These are phyloP conservation scores for Grosmannia huntii DNA, from an alignment of 2,329 filamentous ascomycete species.

Conservation along the genomic window DNA sequence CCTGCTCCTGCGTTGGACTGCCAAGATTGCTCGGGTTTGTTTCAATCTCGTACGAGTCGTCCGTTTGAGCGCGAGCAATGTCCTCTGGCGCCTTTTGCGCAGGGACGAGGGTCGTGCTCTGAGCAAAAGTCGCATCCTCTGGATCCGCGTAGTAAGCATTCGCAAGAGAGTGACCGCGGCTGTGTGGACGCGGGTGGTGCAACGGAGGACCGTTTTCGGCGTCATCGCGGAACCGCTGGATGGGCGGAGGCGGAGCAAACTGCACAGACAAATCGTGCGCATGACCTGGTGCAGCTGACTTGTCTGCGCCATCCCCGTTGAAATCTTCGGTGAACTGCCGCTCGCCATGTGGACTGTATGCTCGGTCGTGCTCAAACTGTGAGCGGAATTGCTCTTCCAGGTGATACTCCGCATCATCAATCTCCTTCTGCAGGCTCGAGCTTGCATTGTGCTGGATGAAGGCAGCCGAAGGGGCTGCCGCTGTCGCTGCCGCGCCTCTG, in stretches of 20 bases:
- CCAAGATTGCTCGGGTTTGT: constrained; percentile 63
- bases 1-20: constrained; percentile 38
- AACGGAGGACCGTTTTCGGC: constrained; percentile 43
- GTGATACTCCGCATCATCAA: constrained; percentile 77
- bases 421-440: constrained; percentile 67
- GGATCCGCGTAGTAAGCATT: constrained; percentile 51
- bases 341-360: constrained; percentile 54
- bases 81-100: constrained; percentile 21
- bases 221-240: constrained; percentile 39
- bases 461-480: background rate
- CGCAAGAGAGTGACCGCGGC: constrained; percentile 57
- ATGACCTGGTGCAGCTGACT: constrained; percentile 19
- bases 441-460: constrained; percentile 56
- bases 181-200: constrained; percentile 64
- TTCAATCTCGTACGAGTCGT: constrained; percentile 54
- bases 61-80: constrained; percentile 17
- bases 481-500: background rate
- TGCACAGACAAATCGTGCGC: constrained; percentile 32
- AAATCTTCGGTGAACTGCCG: constrained; percentile 18
- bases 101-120: constrained; percentile 17
- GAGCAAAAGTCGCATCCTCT: constrained; percentile 29
- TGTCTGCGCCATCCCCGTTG: constrained; percentile 10
- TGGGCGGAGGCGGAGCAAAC: constrained; percentile 25
- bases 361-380: constrained; percentile 60
- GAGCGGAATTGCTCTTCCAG: constrained; percentile 67